Base-by-base conservation (phyloP, 225 moss, liverwort and hornwort species). In the Anthoceros angustus region DNA sequence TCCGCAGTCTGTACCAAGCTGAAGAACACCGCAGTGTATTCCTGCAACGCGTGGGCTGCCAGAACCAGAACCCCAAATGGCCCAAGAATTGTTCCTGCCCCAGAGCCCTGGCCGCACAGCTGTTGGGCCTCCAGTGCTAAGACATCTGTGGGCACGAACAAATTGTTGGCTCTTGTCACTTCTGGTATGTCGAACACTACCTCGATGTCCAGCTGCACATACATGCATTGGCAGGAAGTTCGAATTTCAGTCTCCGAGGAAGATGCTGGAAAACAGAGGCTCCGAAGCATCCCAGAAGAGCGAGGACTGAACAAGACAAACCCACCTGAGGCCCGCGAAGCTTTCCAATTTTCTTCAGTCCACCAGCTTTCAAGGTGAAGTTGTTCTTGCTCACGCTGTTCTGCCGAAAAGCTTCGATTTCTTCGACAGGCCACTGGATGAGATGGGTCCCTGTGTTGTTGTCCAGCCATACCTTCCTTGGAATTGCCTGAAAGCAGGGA, bases 61-160 rank as follows among this genome's bases (percentile, higher is more conserved):
- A 70, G 15, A 42, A 70, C 70, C 61, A 70, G 42, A 3, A 70
- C 25, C 12, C 70, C 70, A 42, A 70, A 70, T 20, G 70, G 70
- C 15, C 70, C 70, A 40, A 63, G 43, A 26, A 43, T 20, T 11
- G 42, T 63, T n/a, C 26, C 20, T 0, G 39, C 64, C 6, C 25
- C 25, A 12, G 24, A 20, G 18, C 9, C 7, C 25, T 64, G 7
- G 4, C 25, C 38, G 16, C 41, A 41, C 21, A 55, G 14, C 5
- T 11, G 8, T 23, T 55, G 55, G 18, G 55, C 55, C n/a, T 55
- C 55, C 55, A 20, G 55, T 7, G 55, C 55, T n/a, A 55, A 18
- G 7, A 23, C n/a, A 7, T 55, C 55, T 6, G 55, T 55, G 14
- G 55, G 55, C 23, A 18, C 7, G 55, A 55, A 55, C 10, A 55